phyloP scores from a whole-genome alignment of 2,329 filamentous ascomycete genomes.

The Paecilomyces sp. region DNA sequence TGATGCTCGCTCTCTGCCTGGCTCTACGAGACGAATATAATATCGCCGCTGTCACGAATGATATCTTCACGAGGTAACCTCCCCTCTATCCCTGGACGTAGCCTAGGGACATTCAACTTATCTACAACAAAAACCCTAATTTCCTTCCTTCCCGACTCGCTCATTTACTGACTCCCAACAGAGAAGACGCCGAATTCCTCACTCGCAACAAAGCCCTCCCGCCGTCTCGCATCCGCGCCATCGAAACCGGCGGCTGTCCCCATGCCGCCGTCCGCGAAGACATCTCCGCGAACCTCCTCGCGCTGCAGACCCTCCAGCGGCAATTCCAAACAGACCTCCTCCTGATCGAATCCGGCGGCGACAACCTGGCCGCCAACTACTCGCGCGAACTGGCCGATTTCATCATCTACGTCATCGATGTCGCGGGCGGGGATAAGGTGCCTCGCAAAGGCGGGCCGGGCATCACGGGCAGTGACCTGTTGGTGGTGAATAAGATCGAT shows the following conservation, averaged over 20 bases:
- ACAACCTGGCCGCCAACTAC: conserved; percentile 97
- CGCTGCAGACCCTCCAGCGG: conserved; percentile 78
- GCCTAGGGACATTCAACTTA: no score
- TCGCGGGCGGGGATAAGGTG: conserved; percentile 92
- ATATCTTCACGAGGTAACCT: conserved; percentile 77
- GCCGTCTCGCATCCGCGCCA: conserved; percentile 77
- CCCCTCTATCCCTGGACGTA: background rate
- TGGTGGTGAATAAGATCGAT: conserved; percentile 97
- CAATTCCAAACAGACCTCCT: conserved; percentile 76
- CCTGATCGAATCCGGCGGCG: conserved; percentile 90
- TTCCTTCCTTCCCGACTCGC: no score
- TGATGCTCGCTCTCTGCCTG: conserved; percentile 89
- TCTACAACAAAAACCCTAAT: no score
- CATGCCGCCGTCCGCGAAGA: conserved; percentile 97
- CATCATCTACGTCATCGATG: conserved; percentile 98
- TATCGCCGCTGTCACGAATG: conserved; percentile 94
- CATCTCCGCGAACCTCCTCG: conserved; percentile 87
- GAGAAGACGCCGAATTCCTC: conserved; percentile 96
- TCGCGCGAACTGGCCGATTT: conserved; percentile 89
- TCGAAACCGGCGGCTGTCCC: conserved; percentile 95
- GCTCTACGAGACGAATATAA: conserved; percentile 73
- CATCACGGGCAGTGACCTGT: conserved; percentile 89
- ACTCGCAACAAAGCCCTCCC: conserved; percentile 79
- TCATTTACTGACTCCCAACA: conserved; percentile 15
- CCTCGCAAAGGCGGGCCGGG: conserved; percentile 92